phyloP scores from a whole-genome alignment of 2,329 filamentous ascomycete genomes.

The Talaromyces albobiverticillius region DNA sequence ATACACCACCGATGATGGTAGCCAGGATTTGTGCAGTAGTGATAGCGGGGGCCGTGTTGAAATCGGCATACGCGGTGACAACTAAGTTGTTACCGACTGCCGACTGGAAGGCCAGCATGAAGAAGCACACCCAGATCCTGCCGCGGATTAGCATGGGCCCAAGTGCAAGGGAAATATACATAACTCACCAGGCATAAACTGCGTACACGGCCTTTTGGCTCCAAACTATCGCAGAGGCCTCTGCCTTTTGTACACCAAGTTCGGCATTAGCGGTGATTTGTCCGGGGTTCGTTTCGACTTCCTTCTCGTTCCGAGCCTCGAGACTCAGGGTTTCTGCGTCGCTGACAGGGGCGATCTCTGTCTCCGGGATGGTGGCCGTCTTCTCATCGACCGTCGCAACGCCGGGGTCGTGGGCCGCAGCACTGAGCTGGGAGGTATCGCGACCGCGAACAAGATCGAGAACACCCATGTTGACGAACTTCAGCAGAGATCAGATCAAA shows the following conservation, averaged over 20 bases:
- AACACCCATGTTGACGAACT: slow-evolving; percentile 7
- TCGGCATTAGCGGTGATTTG: slow-evolving; percentile 26
- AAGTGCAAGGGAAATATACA: slow-evolving; percentile 17
- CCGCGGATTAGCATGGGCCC: slow-evolving; percentile 17
- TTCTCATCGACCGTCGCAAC: slow-evolving; percentile 6
- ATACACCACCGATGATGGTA: slow-evolving; percentile 55
- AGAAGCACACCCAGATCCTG: slow-evolving; percentile 47
- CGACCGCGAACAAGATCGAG: slow-evolving; percentile 11
- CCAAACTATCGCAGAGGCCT: slow-evolving; percentile 42
- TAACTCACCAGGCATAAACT: slow-evolving; percentile 32
- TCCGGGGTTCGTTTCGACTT: slow-evolving; percentile 22
- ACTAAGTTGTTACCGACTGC: slow-evolving; percentile 42
- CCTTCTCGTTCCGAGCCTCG: slow-evolving; percentile 28
- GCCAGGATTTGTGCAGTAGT: slow-evolving; percentile 55
- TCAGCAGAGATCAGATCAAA: not conserved
- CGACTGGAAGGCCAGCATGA: slow-evolving; percentile 45
- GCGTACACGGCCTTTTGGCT: slow-evolving; percentile 31
- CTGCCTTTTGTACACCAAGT: slow-evolving; percentile 39
- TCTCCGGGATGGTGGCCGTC: slow-evolving; percentile 2
- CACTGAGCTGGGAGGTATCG: slow-evolving; percentile 12
- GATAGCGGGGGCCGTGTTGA: slow-evolving; percentile 48
- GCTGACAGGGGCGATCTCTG: slow-evolving; percentile 12
- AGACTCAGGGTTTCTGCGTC: slow-evolving; percentile 26
- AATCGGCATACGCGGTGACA: slow-evolving; percentile 53
- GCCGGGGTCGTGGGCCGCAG: not conserved